Percentiles rank a stretch among this genome's conserved stretches.
These are phyloP conservation scores for Ustilago cynodontis DNA, from an alignment of 1,284 basidiomycete species.

Conservation along the genomic window DNA sequence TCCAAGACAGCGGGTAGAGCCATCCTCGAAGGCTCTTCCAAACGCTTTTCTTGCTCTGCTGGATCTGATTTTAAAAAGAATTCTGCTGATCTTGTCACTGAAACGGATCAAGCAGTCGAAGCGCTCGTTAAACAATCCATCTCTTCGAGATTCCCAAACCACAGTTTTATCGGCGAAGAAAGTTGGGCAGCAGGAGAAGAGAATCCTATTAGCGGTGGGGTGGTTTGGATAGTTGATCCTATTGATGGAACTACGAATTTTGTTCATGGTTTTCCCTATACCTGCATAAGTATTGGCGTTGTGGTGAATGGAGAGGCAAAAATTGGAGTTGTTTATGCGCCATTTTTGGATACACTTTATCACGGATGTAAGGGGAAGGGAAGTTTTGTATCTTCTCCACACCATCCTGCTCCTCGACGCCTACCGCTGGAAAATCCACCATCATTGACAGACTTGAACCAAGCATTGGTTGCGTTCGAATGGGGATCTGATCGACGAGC, in stretches of 20 bases:
- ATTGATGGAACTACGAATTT: slow-evolving; percentile 94
- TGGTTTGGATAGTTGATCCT: slow-evolving; percentile 92
- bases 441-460: slow-evolving; percentile 79
- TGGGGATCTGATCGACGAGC: slow-evolving; percentile 87
- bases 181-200: slow-evolving; percentile 82
- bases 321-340: slow-evolving; percentile 79
- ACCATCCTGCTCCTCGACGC: slow-evolving; percentile 72
- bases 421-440: slow-evolving; percentile 78
- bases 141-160: slow-evolving; percentile 78
- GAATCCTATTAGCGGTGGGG: slow-evolving; percentile 81
- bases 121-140: slow-evolving; percentile 83
- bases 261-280: slow-evolving; percentile 81
- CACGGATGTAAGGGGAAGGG: slow-evolving; percentile 83
- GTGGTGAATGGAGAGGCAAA: slow-evolving; percentile 84
- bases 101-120: slow-evolving; percentile 94
- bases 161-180: slow-evolving; percentile 90
- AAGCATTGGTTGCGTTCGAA: slow-evolving; percentile 88
- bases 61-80: slow-evolving; percentile 66
- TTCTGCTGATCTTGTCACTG: slow-evolving; percentile 80
- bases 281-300: slow-evolving; percentile 90
- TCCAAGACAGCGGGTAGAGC: slow-evolving; percentile 74
- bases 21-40: slow-evolving; percentile 71
- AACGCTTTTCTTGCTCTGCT: slow-evolving; percentile 63
- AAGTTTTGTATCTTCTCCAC: slow-evolving; percentile 76
- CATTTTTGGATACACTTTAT: slow-evolving; percentile 84